Evolutionary conservation across 176 grass and related monocot genomes (phyloP).

Genomic region (Luzula sylvatica): DNA sequence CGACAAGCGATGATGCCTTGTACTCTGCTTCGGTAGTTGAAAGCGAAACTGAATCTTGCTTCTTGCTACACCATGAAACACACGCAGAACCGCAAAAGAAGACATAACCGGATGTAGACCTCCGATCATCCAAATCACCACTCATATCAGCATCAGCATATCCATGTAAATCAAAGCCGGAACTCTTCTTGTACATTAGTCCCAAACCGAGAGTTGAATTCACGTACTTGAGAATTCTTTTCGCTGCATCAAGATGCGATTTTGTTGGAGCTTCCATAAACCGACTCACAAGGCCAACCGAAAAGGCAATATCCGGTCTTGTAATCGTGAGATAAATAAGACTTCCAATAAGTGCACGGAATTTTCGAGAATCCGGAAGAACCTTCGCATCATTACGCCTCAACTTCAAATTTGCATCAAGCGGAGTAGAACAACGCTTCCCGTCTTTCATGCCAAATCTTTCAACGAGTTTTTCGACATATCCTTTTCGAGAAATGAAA

Average conservation of each 20-base stretch:
- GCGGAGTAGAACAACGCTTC: not conserved
- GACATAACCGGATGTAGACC: not conserved
- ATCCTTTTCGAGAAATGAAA: too few relatives aligned
- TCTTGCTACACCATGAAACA: not conserved
- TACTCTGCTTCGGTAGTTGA: not conserved
- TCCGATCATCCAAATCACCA: conserved; percentile 7
- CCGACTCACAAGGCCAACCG: not conserved
- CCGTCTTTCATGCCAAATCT: not conserved
- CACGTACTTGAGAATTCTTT: not conserved
- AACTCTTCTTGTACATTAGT: not conserved
- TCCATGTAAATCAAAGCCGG: not conserved
- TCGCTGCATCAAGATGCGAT: not conserved
- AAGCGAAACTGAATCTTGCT: not conserved
- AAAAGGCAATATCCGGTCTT: not conserved
- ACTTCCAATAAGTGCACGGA: not conserved
- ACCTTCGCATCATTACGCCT: not conserved
- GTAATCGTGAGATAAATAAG: conserved; percentile 12
- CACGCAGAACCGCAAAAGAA: too few relatives aligned
- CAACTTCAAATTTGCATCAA: not conserved
- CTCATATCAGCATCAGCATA: not conserved
- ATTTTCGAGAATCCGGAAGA: not conserved
- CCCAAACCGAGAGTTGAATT: not conserved
- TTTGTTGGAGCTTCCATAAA: not conserved
- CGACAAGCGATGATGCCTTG: not conserved
- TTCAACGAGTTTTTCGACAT: not conserved